These are phyloP conservation scores for Malassezia japonica DNA, from an alignment of 1,284 basidiomycete species.

Conservation along the genomic window DNA sequence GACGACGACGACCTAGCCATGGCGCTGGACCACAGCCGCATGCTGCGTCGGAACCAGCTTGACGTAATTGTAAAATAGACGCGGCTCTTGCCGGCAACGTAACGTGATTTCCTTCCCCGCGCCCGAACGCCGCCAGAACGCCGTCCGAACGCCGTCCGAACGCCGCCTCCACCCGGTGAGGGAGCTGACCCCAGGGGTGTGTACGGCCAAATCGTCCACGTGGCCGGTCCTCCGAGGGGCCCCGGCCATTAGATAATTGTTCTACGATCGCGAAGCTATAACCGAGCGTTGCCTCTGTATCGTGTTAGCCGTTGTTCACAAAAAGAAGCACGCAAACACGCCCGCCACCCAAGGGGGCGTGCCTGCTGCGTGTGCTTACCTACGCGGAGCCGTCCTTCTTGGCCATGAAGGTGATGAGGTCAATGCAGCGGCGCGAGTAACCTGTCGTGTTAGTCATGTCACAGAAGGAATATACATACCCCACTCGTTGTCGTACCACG, in stretches of 20 bases:
- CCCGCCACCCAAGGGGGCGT: background rate
- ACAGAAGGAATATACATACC: constrained; percentile 39
- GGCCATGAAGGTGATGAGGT: constrained; percentile 75
- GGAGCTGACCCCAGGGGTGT: no score
- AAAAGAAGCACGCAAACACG: background rate
- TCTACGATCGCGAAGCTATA: background rate
- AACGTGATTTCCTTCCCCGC: background rate
- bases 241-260: no score
- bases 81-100: no score
- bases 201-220: no score
- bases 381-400: constrained; percentile 51
- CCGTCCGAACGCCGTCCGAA: no score
- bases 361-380: constrained; percentile 20
- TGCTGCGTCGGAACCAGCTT: constrained; percentile 18
- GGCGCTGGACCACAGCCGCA: constrained; percentile 30
- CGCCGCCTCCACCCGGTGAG: no score
- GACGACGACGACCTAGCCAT: constrained; percentile 45
- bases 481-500: constrained; percentile 79
- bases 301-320: background rate
- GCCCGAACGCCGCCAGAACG: no score
- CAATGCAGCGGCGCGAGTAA: constrained; percentile 88
- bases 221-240: no score
- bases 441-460: constrained; percentile 40
- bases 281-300: constrained; percentile 3
- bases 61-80: constrained; percentile 21